These are phyloP conservation scores for Alternaria ventricosa DNA, from an alignment of 2,329 filamentous ascomycete species.

Conservation along the genomic window DNA sequence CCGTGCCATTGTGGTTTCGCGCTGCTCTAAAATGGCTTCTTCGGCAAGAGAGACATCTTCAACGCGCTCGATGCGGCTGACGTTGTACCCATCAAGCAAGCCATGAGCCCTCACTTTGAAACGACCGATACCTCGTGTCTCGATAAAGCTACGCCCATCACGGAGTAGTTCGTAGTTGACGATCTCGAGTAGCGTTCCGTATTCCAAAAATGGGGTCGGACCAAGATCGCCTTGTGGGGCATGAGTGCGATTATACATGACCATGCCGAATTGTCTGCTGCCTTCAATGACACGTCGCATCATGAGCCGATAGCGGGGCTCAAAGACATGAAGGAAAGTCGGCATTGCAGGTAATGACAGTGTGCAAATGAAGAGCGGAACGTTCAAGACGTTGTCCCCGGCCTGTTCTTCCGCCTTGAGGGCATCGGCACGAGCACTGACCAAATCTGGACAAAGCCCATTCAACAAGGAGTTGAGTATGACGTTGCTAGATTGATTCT, in stretches of 20 bases:
- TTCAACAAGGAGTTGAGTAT: slow-evolving; percentile 68
- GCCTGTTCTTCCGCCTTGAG: slow-evolving; percentile 65
- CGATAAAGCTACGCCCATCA: slow-evolving; percentile 82
- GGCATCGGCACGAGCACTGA: slow-evolving; percentile 64
- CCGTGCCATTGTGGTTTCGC: slow-evolving; percentile 62
- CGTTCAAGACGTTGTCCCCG: slow-evolving; percentile 63
- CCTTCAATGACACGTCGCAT: slow-evolving; percentile 77
- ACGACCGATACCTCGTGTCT: slow-evolving; percentile 76
- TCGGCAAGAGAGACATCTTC: slow-evolving; percentile 83
- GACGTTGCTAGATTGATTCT: slow-evolving; percentile 64
- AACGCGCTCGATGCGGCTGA: slow-evolving; percentile 77
- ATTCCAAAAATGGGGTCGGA: slow-evolving; percentile 67
- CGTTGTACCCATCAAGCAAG: slow-evolving; percentile 75
- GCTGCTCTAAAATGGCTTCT: slow-evolving; percentile 77
- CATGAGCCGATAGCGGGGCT: slow-evolving; percentile 91
- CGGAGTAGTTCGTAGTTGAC: slow-evolving; percentile 74
- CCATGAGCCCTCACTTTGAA: slow-evolving; percentile 74
- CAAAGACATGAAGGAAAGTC: slow-evolving; percentile 89
- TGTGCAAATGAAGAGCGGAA: slow-evolving; percentile 78
- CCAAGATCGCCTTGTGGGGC: slow-evolving; percentile 61
- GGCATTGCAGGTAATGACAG: slow-evolving; percentile 81
- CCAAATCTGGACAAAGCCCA: slow-evolving; percentile 70
- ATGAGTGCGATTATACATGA: slow-evolving; percentile 69
- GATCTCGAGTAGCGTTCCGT: slow-evolving; percentile 81
- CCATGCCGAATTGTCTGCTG: slow-evolving; percentile 82